Evolutionary conservation across 495 filamentous ascomycete species (phyloP).

Genomic region (Neurospora hispaniola): DNA sequence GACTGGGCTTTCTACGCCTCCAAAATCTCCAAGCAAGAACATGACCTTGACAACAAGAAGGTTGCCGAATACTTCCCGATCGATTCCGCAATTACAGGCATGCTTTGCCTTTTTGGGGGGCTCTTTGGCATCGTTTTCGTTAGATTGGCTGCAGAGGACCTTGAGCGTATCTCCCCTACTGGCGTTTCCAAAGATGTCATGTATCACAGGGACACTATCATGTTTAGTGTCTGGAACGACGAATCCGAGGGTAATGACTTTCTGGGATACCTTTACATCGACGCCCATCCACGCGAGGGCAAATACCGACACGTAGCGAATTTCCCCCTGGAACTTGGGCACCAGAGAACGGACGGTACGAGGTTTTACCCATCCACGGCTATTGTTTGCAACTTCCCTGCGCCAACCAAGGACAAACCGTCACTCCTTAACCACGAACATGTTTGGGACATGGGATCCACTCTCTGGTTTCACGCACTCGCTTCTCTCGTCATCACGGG

Average conservation of each 20-base stretch:
- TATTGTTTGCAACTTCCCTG: constrained; percentile 58
- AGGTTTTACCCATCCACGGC: constrained; percentile 51
- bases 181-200: constrained; percentile 47
- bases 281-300: constrained; percentile 49
- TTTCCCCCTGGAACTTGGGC: constrained; percentile 66
- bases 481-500: constrained; percentile 49
- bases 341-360: constrained; percentile 39
- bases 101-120: constrained; percentile 91
- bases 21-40: constrained; percentile 86
- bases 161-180: constrained; percentile 36
- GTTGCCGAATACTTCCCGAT: constrained; percentile 94
- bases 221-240: constrained; percentile 56
- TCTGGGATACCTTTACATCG: constrained; percentile 55
- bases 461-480: constrained; percentile 44
- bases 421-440: constrained; percentile 54
- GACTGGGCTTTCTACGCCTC: constrained; percentile 76
- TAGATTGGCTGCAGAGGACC: constrained; percentile 50
- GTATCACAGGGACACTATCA: constrained; percentile 53
- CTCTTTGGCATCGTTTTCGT: constrained; percentile 89
- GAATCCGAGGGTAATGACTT: constrained; percentile 45
- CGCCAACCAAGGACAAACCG: constrained; percentile 50
- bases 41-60: constrained; percentile 73
- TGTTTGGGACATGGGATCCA: constrained; percentile 59
- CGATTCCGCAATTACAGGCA: constrained; percentile 69
- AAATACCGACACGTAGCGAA: constrained; percentile 67